Evolutionary conservation across 257 asterid genomes (phyloP).

Genomic region (Solanum piurae): DNA sequence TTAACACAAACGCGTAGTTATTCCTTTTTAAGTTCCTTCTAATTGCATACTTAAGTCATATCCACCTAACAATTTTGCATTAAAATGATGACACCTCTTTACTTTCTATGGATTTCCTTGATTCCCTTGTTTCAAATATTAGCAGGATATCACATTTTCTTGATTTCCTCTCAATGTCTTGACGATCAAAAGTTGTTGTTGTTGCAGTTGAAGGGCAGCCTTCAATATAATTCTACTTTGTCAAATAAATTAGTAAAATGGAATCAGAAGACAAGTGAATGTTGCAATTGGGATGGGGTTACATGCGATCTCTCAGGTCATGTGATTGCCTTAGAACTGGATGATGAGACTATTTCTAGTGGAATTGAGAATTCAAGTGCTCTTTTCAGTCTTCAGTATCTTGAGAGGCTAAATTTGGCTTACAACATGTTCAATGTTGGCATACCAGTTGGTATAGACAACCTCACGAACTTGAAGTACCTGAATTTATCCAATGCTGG

Average conservation of each 20-base stretch:
- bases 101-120: conserved; percentile 30
- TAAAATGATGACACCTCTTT: conserved; percentile 10
- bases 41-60: neutral
- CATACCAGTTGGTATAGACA: neutral
- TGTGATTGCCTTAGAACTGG: neutral
- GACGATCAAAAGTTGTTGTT: conserved; percentile 25
- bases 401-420: no score
- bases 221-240: neutral
- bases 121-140: conserved; percentile 13
- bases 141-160: neutral
- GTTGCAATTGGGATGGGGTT: neutral
- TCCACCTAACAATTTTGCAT: neutral
- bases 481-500: conserved; percentile 10
- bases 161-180: conserved; percentile 28
- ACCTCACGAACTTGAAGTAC: conserved; percentile 2
- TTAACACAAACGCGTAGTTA: neutral
- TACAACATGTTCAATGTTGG: no score
- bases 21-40: neutral
- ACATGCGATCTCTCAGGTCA: neutral
- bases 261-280: neutral
- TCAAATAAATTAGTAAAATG: conserved; percentile 28
- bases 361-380: neutral
- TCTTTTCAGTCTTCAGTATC: neutral
- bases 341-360: neutral
- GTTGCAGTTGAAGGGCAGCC: conserved; percentile 27